Evolutionary conservation across 2,329 filamentous ascomycete species (phyloP), one percentile per base, ranked within the genome.

Genomic region (Tolypocladium capitatum): DNA sequence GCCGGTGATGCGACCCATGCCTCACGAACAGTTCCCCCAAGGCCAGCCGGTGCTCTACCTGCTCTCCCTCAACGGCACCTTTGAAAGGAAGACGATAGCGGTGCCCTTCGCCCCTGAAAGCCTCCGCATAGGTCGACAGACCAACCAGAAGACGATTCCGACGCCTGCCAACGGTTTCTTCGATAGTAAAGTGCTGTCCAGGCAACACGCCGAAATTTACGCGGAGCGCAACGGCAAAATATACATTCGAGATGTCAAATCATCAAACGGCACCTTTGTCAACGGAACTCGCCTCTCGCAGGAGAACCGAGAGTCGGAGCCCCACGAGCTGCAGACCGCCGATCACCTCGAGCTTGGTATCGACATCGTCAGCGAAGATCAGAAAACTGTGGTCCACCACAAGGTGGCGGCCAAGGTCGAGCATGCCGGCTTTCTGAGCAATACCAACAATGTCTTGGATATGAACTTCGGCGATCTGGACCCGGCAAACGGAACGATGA

Each of bases 361-460:
- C 58, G 92, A 98, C 62, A 98, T 98, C 60, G 91, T 98, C 46
- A 95, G 88, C 65, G 92, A 98, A 64, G 92, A 98, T 63, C 91
- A 97, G 64, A 97, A 95, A 69, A 96, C 90, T 0, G 89, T 98
- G 28, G 90, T 98, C 14, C 92, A 98, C 62, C 92, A 97, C 70
- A 98, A 98, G 63, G 92, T 98, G 43, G 90, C 91, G 20, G 90
- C 92, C 48, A 94, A 94, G 63, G 89, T 98, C 48, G 92, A 98
- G 64, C 88, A 96, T 68, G 89, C 92, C 35, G 92, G 92, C 7
- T 84, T 91, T 53, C 78, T 90, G 53, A 82, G 77, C 41, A 77
- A 83, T 11, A 78, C 81, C 9, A 86, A 78, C 56, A 94, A 86
- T 60, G 78, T 90, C 43, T 67, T 94, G 56, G 89, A 95, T 60